Evolutionary conservation across 352 stramenopile species (phyloP).

Genomic region (Globisporangium nunn): DNA sequence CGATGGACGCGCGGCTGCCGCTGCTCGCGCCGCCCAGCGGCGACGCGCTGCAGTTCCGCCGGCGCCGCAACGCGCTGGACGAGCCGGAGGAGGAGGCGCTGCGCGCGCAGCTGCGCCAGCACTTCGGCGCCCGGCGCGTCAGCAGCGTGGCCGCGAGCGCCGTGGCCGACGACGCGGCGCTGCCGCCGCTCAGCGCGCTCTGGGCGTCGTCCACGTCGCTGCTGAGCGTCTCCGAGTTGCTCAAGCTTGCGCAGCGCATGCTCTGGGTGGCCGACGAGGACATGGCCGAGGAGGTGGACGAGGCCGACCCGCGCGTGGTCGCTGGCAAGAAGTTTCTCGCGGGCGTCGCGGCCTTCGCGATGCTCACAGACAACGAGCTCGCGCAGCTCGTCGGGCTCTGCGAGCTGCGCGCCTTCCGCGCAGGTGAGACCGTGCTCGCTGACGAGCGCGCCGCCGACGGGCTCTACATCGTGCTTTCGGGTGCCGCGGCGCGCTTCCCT

Average conservation of each 20-base stretch:
- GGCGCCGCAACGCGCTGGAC: constrained; percentile 39
- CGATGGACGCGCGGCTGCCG: constrained; percentile 14
- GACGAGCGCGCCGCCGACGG: constrained; percentile 43
- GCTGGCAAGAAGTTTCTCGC: constrained; percentile 48
- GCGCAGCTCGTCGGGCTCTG: constrained; percentile 39
- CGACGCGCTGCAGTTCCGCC: constrained; percentile 28
- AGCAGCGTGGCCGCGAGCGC: constrained; percentile 10
- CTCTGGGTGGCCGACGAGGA: constrained; percentile 42
- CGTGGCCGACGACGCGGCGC: constrained; percentile 6
- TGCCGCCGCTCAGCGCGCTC: constrained; percentile 15
- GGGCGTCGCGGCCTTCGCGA: constrained; percentile 46
- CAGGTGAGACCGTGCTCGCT: constrained; percentile 31
- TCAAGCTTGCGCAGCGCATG: constrained; percentile 29
- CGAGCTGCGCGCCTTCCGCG: constrained; percentile 30
- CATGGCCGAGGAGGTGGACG: constrained; percentile 46
- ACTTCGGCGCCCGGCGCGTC: constrained; percentile 20
- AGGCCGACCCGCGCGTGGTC: constrained; percentile 38
- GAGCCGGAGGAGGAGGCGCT: constrained; percentile 37
- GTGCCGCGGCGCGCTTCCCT: constrained; percentile 24
- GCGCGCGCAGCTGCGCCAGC: constrained; percentile 37
- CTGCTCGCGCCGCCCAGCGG: constrained; percentile 28
- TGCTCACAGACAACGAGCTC: constrained; percentile 48
- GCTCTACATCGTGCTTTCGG: constrained; percentile 48
- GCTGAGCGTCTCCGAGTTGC: constrained; percentile 18
- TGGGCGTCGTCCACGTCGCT: constrained; percentile 18